These are phyloP conservation scores for Incumbomyces lentus DNA, from an alignment of 2,329 filamentous ascomycete species.

Conservation along the genomic window DNA sequence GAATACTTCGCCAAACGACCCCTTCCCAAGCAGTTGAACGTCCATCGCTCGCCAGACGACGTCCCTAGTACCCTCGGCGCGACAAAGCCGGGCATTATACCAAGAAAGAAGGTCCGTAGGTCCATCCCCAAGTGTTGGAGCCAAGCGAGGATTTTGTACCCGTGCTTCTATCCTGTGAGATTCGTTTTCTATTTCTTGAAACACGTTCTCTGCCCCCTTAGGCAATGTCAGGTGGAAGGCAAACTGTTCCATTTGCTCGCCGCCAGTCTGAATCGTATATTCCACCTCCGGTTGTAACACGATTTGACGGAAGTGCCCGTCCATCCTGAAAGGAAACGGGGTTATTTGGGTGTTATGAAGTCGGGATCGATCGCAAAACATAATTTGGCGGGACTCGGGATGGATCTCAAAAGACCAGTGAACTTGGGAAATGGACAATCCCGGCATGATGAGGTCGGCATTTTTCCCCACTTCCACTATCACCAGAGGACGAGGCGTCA, in stretches of 20 bases:
- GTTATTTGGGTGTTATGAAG: conserved; percentile 5
- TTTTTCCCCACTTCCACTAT: conserved; percentile 9
- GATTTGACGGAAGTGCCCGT: conserved; percentile 6
- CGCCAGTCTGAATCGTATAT: background rate
- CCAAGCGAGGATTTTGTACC: conserved; percentile 6
- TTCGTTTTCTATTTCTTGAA: background rate
- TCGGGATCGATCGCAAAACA: conserved; percentile 6
- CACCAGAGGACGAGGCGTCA: conserved; percentile 8
- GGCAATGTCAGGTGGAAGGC: background rate
- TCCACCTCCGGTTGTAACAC: conserved; percentile 2
- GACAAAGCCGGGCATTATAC: conserved; percentile 1
- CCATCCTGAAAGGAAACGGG: background rate
- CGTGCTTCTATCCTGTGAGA: conserved; percentile 2
- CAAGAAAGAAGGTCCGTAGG: conserved; percentile 6
- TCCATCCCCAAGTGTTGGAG: conserved; percentile 1
- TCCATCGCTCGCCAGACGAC: background rate
- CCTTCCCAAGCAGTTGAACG: background rate
- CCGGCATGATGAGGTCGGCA: conserved; percentile 6
- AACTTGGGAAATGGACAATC: conserved; percentile 5
- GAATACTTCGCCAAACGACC: background rate
- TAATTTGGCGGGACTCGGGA: conserved; percentile 7
- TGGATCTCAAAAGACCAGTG: conserved; percentile 9
- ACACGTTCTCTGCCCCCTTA: too few relatives aligned
- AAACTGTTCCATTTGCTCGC: too few relatives aligned
- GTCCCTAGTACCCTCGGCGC: background rate